Base-by-base conservation (phyloP, 805 yeast genomes). In the Geotrichum ghanense region DNA sequence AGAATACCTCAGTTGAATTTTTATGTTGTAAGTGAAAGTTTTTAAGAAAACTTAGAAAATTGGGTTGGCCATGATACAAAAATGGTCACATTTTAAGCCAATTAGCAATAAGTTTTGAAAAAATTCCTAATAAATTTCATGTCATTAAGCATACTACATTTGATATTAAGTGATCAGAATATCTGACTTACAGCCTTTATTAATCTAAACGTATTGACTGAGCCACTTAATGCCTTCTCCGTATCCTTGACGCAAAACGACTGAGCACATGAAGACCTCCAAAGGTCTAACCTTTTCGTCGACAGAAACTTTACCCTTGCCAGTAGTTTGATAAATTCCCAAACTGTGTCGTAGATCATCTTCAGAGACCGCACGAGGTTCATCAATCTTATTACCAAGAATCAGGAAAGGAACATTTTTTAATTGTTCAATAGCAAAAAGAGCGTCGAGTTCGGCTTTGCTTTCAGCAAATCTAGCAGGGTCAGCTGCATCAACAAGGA, bases 151-250 rank as follows among this genome's bases (percentile, higher is more conserved):
- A n/a, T n/a, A n/a, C n/a, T n/a, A n/a, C n/a, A n/a, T n/a, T n/a
- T n/a, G n/a, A n/a, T n/a, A n/a, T n/a, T n/a, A n/a, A n/a, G n/a
- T n/a, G n/a, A n/a, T n/a, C n/a, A n/a, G n/a, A n/a, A n/a, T n/a
- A n/a, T n/a, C n/a, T 26, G 34, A 26, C 12, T n/a, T 26, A 26
- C 34, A 26, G 12, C 34, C 12, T 12, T 26, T n/a, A 26, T n/a
- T 5, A 6, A 40, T 16, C 63, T 75, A 90, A 59, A 90, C 90
- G 69, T 84, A 90, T 71, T 92, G 95, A 51, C 96, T 87, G 62
- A 92, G 78, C 97, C 97, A 92, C 76, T 87, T 84, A 78, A 92
- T 88, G 53, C 95, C 98, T 59, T 92, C 97, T 51, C 95, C 95
- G 68, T 92, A 92, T 59, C 98, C 99, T 68, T 86, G 89, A 76